Evolutionary conservation across 148 eudicot genomes (phyloP).

Genomic region (Persicaria maculosa): DNA sequence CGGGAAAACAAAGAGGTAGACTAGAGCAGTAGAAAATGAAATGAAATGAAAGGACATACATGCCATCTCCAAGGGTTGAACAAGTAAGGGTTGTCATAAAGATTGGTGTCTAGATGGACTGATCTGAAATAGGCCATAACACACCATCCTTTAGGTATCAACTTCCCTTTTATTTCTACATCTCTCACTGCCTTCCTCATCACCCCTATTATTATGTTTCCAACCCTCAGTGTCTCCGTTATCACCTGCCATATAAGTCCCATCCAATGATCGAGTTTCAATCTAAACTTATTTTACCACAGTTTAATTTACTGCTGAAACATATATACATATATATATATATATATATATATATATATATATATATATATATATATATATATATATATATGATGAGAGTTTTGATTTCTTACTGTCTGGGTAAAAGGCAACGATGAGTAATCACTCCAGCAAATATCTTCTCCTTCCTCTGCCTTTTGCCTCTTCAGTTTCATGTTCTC

Average conservation of each 20-base stretch:
- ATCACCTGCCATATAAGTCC: constrained; percentile 43
- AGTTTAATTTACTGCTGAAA: background rate
- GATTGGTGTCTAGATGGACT: constrained; percentile 60
- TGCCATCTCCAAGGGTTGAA: constrained; percentile 98
- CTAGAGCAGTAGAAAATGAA: background rate
- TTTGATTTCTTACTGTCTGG: constrained; percentile 43
- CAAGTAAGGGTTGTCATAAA: constrained; percentile 47
- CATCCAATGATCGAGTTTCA: background rate
- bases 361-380: too few species aligned
- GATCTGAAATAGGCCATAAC: constrained; percentile 74
- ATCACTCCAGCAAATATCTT: constrained; percentile 63
- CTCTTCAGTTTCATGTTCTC: constrained; percentile 66
- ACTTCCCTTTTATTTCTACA: constrained; percentile 69
- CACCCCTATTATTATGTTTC: constrained; percentile 71
- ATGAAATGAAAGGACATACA: constrained; percentile 27
- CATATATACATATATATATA: too few species aligned
- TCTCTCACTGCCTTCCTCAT: constrained; percentile 85
- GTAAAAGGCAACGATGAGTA: constrained; percentile 71
- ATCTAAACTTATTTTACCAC: background rate
- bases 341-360: too few species aligned
- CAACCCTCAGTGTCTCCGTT: constrained; percentile 76
- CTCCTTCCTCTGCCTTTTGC: constrained; percentile 43
- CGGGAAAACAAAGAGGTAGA: background rate
- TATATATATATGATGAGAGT: background rate
- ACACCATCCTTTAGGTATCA: constrained; percentile 90